A percentile compares a stretch with the other conserved stretches of the same genome.
These are phyloP conservation scores for Lentinus tigrinus DNA, from an alignment of 768 basidiomycete species.

Conservation along the genomic window DNA sequence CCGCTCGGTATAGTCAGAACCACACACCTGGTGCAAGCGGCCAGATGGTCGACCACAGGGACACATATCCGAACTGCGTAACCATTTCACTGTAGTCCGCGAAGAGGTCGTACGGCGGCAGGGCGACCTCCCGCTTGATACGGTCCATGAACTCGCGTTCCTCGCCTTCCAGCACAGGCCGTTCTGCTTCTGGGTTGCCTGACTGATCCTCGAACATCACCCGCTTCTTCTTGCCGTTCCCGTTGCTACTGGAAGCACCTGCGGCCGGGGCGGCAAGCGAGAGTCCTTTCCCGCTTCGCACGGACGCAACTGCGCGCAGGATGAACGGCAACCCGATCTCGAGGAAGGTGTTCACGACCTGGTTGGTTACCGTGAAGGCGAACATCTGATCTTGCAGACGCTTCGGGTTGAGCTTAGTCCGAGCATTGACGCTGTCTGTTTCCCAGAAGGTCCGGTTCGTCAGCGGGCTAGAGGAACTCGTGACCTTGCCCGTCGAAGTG, in stretches of 20 bases:
- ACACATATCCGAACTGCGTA: constrained; percentile 91
- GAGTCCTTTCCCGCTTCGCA: constrained; percentile 44
- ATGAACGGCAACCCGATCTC: constrained; percentile 85
- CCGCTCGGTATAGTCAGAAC: too few species aligned
- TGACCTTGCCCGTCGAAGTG: constrained; percentile 30
- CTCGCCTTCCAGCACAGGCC: constrained; percentile 40
- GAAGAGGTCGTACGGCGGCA: constrained; percentile 81
- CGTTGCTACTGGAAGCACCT: constrained; percentile 14
- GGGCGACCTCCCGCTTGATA: constrained; percentile 71
- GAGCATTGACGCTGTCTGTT: constrained; percentile 46
- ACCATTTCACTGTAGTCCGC: constrained; percentile 97
- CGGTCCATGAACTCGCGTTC: constrained; percentile 80
- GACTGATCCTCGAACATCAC: constrained; percentile 72
- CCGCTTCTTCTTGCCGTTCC: constrained; percentile 53
- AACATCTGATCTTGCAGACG: constrained; percentile 91
- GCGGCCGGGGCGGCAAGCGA: constrained; percentile 18
- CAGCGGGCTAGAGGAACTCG: background rate
- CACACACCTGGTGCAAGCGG: constrained; percentile 75
- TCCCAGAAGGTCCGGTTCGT: constrained; percentile 45
- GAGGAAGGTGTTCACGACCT: constrained; percentile 71
- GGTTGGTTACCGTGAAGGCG: constrained; percentile 88
- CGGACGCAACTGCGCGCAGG: constrained; percentile 53
- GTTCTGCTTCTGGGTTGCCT: constrained; percentile 24
- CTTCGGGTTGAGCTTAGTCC: constrained; percentile 60
- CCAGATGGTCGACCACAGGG: constrained; percentile 93